Percentiles rank a stretch among this genome's conserved stretches.
Conservation (phyloP, 2,329 filamentous ascomycete genomes). For the Cercospora sp. region DNA sequence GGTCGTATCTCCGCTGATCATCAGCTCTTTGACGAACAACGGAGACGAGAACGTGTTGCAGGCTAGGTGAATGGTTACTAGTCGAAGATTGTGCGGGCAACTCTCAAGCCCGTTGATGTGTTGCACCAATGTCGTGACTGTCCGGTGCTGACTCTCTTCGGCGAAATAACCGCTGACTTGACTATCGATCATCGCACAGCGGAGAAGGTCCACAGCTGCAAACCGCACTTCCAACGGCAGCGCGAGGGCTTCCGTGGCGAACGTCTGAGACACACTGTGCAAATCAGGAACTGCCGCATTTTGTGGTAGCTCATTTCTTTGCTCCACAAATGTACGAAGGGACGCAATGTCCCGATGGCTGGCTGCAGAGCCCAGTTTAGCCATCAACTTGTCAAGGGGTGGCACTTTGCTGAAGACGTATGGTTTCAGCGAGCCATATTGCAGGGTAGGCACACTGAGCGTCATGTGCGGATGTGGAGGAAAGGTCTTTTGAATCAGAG, state of each 20-base stretch:
- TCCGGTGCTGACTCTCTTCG: conserved; percentile 66
- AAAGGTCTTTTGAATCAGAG: conserved; percentile 73
- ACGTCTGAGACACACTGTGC: conserved; percentile 56
- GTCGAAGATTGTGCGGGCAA: conserved; percentile 77
- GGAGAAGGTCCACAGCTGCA: conserved; percentile 79
- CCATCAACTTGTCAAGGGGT: conserved; percentile 76
- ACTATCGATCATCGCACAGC: conserved; percentile 73
- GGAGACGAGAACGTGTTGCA: conserved; percentile 82
- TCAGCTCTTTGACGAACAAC: conserved; percentile 60
- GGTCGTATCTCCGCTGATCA: conserved; percentile 29
- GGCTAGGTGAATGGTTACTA: conserved; percentile 78
- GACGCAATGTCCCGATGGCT: conserved; percentile 61
- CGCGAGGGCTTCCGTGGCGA: conserved; percentile 33
- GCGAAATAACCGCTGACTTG: conserved; percentile 80
- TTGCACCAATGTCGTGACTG: conserved; percentile 62
- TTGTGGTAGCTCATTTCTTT: conserved; percentile 59
- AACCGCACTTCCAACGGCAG: conserved; percentile 71
- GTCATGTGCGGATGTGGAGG: conserved; percentile 74
- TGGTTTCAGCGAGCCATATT: conserved; percentile 64
- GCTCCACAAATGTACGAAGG: conserved; percentile 71
- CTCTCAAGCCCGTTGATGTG: conserved; percentile 57
- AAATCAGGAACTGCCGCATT: conserved; percentile 73
- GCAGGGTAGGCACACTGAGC: conserved; percentile 69
- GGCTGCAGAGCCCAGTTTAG: conserved; percentile 70
- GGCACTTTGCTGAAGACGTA: conserved; percentile 77